These are phyloP conservation scores for Cytospora leucostoma DNA, from an alignment of 2,329 filamentous ascomycete genomes.

Conservation along the genomic window DNA sequence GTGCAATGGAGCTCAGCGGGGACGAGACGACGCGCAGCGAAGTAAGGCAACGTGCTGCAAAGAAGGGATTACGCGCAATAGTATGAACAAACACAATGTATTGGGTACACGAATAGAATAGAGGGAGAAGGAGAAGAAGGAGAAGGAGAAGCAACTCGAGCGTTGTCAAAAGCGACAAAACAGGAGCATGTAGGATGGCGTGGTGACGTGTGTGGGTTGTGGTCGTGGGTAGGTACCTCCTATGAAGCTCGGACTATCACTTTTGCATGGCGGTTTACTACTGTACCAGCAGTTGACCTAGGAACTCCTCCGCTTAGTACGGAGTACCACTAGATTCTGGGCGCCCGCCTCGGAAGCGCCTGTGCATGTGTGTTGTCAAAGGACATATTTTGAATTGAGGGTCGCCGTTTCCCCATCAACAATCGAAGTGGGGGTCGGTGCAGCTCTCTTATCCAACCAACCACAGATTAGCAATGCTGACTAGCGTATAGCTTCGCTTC, in stretches of 20 bases:
- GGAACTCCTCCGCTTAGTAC: not conserved
- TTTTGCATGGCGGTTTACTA: not conserved
- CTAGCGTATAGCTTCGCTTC: not conserved
- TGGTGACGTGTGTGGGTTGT: conserved; percentile 1
- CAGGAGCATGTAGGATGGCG: not conserved
- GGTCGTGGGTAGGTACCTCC: not conserved
- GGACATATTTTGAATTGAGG: conserved; percentile 19
- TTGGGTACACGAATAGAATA: conserved; percentile 10
- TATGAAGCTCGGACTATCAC: not conserved
- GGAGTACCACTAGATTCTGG: not conserved
- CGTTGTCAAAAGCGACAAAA: conserved; percentile 11
- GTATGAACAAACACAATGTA: conserved; percentile 21
- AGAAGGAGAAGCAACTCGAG: not conserved
- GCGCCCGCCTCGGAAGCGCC: not conserved
- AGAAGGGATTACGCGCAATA: not conserved
- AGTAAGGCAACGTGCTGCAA: not conserved
- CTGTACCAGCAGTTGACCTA: not conserved
- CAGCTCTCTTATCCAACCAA: conserved; percentile 13
- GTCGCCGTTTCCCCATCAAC: conserved; percentile 19
- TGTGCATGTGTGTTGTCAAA: conserved; percentile 14
- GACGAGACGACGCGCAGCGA: conserved; percentile 1
- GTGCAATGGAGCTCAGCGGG: conserved; percentile 1
- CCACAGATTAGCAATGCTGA: not conserved
- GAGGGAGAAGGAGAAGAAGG: conserved; percentile 7
- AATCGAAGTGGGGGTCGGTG: not conserved